These are phyloP conservation scores for Sinapis alba DNA, from an alignment of 441 rosid genomes.

Conservation along the genomic window DNA sequence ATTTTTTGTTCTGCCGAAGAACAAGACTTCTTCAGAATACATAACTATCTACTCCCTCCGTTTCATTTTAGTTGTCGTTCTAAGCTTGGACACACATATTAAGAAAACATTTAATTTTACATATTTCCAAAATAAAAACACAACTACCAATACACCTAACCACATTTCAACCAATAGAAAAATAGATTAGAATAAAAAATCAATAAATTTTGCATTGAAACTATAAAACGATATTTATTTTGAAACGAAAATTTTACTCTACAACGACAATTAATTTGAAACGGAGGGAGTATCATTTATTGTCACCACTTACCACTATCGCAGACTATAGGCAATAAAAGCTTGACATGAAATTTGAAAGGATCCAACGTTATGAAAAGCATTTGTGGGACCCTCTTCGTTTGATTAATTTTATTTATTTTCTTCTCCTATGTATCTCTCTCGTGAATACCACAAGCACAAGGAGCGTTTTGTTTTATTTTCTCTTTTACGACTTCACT, in stretches of 20 bases:
- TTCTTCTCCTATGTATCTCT: background rate
- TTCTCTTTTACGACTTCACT: background rate
- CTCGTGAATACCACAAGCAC: conserved; percentile 33
- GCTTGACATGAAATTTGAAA: conserved; percentile 21
- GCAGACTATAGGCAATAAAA: conserved; percentile 21
- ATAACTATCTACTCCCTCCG: background rate
- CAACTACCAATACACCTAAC: too few relatives aligned
- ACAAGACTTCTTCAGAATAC: background rate
- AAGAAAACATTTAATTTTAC: too few relatives aligned
- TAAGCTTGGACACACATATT: too few relatives aligned
- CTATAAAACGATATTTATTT: too few relatives aligned
- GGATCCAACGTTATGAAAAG: conserved; percentile 23
- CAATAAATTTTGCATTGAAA: too few relatives aligned
- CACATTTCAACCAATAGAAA: too few relatives aligned
- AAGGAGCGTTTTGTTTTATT: conserved; percentile 26
- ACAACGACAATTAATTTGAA: too few relatives aligned
- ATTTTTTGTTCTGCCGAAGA: background rate
- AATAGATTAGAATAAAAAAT: too few relatives aligned
- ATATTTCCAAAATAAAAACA: too few relatives aligned
- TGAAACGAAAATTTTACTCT: too few relatives aligned
- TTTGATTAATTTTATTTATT: background rate
- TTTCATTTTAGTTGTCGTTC: too few relatives aligned
- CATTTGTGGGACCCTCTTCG: background rate
- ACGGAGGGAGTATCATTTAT: too few relatives aligned
- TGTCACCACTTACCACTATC: conserved; percentile 2